Conservation (phyloP, 164 flowering plant genomes). For the Piper betle region DNA sequence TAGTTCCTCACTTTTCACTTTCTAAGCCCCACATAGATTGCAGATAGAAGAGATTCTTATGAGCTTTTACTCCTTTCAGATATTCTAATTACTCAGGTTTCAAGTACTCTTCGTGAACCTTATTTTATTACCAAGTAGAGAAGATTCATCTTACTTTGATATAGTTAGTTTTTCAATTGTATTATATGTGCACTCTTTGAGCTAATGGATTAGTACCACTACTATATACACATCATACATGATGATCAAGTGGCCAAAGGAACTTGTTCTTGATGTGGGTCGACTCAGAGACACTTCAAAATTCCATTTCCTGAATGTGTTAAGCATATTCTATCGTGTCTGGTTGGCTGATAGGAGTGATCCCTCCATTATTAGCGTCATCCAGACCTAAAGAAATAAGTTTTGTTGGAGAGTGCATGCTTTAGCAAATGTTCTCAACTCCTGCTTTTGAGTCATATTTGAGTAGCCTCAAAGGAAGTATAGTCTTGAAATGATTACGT, state of each 20-base stretch:
- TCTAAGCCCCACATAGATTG: neutral
- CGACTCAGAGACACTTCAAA: neutral
- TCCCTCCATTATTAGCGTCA: neutral
- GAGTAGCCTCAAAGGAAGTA: neutral
- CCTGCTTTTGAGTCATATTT: neutral
- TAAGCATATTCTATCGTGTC: neutral
- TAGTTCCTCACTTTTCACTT: neutral
- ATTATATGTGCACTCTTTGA: too few relatives aligned
- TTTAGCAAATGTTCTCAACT: neutral
- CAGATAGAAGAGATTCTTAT: neutral
- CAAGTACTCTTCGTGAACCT: too few relatives aligned
- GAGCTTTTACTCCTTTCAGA: too few relatives aligned
- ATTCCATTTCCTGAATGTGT: slow-evolving; percentile 1
- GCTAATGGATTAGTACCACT: too few relatives aligned
- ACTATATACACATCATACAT: too few relatives aligned
- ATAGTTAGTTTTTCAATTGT: too few relatives aligned
- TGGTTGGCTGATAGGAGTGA: neutral
- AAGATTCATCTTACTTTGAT: too few relatives aligned
- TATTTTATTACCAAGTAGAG: too few relatives aligned
- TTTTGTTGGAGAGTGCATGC: neutral
- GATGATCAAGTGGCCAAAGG: neutral
- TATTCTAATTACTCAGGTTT: too few relatives aligned
- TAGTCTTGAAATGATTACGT: neutral
- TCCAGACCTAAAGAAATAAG: neutral
- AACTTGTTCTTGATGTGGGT: neutral